Conservation (phyloP, 2,329 filamentous ascomycete species). For the Alternaria brassicae region DNA sequence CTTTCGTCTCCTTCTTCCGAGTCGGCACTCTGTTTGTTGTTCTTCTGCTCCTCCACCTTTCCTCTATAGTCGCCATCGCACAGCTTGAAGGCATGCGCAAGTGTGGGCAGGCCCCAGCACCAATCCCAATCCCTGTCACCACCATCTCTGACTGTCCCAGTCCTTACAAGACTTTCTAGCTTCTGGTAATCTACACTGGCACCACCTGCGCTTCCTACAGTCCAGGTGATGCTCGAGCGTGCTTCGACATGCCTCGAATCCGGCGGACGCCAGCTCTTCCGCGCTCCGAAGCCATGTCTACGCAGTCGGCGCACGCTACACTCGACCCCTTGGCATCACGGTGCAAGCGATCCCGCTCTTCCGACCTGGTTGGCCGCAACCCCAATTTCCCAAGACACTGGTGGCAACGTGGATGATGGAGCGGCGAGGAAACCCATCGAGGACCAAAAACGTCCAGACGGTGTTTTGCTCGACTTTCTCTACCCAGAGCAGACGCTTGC, state of each 20-base stretch:
- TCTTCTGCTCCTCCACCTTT: background rate
- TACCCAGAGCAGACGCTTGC: constrained; percentile 56
- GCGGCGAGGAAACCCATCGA: constrained; percentile 8
- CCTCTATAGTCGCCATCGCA: constrained; percentile 15
- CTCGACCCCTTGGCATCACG: constrained; percentile 64
- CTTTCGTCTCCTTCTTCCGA: constrained; percentile 3
- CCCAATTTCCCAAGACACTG: constrained; percentile 9
- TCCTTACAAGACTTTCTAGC: constrained; percentile 2
- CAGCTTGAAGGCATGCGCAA: constrained; percentile 27
- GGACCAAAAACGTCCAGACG: constrained; percentile 11
- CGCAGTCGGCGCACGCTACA: constrained; percentile 60
- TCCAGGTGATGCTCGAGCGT: constrained; percentile 63
- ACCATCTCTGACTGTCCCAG: constrained; percentile 12
- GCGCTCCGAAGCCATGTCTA: constrained; percentile 48
- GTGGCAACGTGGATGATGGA: constrained; percentile 21
- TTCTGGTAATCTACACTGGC: constrained; percentile 33
- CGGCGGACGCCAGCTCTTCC: constrained; percentile 61
- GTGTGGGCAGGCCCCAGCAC: constrained; percentile 30
- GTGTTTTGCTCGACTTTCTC: constrained; percentile 55
- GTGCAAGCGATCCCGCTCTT: constrained; percentile 56
- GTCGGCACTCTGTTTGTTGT: background rate
- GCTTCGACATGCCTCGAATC: constrained; percentile 65
- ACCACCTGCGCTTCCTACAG: constrained; percentile 28
- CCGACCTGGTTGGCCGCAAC: constrained; percentile 40
- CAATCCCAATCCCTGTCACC: background rate